Evolutionary conservation across 257 asterid species (phyloP).

Genomic region (Thymus quinquecostatus): DNA sequence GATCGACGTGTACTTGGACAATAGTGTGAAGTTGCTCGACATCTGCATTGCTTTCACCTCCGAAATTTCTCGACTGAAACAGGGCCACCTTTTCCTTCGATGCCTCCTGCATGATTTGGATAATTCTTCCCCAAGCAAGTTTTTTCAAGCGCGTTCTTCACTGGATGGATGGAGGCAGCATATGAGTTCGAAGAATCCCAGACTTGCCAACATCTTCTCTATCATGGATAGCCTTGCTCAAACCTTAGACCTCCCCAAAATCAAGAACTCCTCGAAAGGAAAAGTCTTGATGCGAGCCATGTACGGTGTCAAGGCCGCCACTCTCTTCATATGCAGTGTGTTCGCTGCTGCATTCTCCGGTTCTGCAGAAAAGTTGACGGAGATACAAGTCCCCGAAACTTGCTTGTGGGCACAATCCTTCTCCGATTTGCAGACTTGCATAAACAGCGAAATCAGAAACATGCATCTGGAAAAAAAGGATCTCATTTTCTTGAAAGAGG

Average conservation of each 20-base stretch:
- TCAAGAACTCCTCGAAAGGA: conserved; percentile 79
- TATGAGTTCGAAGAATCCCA: conserved; percentile 63
- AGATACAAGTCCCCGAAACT: conserved; percentile 51
- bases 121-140: conserved; percentile 47
- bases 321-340: conserved; percentile 65
- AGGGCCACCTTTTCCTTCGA: conserved; percentile 73
- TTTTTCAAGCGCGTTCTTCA: conserved; percentile 58
- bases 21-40: conserved; percentile 75
- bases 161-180: conserved; percentile 79
- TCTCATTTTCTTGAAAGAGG: conserved; percentile 59
- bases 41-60: conserved; percentile 79
- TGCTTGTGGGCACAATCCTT: conserved; percentile 73
- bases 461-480: conserved; percentile 43
- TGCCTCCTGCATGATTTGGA: conserved; percentile 56
- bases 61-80: conserved; percentile 74
- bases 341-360: conserved; percentile 75
- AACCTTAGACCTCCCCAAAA: conserved; percentile 72
- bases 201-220: conserved; percentile 64
- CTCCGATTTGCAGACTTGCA: conserved; percentile 48
- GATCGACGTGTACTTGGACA: conserved; percentile 77
- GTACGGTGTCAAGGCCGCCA: conserved; percentile 73
- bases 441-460: conserved; percentile 61
- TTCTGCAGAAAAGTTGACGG: conserved; percentile 58
- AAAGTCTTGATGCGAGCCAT: conserved; percentile 80
- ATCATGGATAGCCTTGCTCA: conserved; percentile 60